Evolutionary conservation across 495 filamentous ascomycete species (phyloP).

Genomic region (Trypethelium eluteriae): DNA sequence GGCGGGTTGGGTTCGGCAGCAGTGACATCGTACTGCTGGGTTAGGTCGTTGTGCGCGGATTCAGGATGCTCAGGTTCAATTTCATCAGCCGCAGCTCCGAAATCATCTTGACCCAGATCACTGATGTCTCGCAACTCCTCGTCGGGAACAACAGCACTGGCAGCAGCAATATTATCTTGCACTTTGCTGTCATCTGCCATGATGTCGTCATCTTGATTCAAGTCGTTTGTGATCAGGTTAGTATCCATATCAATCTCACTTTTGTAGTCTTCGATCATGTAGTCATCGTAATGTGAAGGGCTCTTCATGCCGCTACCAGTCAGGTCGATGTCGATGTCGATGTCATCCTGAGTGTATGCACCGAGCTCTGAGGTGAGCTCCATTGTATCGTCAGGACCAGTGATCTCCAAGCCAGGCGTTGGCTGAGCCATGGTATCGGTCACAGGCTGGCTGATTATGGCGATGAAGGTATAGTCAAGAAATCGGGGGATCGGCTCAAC

Average conservation of each 20-base stretch:
- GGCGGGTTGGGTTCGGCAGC: neutral
- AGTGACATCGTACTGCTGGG: conserved; percentile 25
- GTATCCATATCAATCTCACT: conserved; percentile 29
- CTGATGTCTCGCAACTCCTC: conserved; percentile 13
- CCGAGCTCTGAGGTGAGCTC: conserved; percentile 46
- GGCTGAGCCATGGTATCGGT: conserved; percentile 5
- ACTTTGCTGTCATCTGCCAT: conserved; percentile 37
- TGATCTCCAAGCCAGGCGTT: conserved; percentile 18
- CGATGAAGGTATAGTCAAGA: neutral
- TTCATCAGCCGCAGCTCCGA: neutral
- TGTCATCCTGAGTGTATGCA: conserved; percentile 49
- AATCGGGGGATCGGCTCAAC: neutral
- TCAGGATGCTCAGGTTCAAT: neutral
- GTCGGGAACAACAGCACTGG: conserved; percentile 21
- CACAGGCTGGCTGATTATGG: neutral
- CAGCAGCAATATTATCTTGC: conserved; percentile 14
- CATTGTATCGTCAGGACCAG: conserved; percentile 43
- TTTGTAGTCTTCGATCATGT: conserved; percentile 48
- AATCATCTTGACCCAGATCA: conserved; percentile 7
- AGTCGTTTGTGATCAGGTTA: conserved; percentile 24
- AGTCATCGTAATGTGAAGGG: conserved; percentile 52
- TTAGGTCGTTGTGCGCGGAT: conserved; percentile 15
- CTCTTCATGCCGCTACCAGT: conserved; percentile 41
- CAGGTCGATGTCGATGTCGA: conserved; percentile 69
- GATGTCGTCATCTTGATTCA: conserved; percentile 35